Evolutionary conservation across 2,329 filamentous ascomycete species (phyloP), one percentile per base, ranked within the genome.

Genomic region (Aspergillus quadricinctus): DNA sequence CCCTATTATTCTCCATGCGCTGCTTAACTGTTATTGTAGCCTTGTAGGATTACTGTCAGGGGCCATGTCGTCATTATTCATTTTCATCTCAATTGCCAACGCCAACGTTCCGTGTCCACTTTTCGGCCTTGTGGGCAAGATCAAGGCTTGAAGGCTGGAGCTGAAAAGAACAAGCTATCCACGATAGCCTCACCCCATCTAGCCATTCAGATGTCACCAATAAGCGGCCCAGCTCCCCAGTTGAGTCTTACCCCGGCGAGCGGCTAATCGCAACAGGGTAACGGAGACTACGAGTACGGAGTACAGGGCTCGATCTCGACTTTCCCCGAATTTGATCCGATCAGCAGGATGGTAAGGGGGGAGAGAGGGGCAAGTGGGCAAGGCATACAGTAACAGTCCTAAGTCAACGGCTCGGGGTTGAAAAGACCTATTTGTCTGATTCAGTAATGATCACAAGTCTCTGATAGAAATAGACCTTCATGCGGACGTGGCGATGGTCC

Each of bases 91-190:
- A 43, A 43, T 9, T 43, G n/a, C 8, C 40, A 43, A 11, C 3
- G 7, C 21, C n/a, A 43, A 19, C 8, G n/a, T 43, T 10, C n/a
- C n/a, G 17, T 19, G 40, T 43, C 40, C n/a, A 43, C 41, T 19
- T 21, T 23, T 23, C 14, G 31, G 41, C 41, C 19, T 11, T 23
- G n/a, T 10, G 52, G 51, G 57, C 51, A 46, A 49, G 48, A 59
- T 50, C 37, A 55, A 61, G 60, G 11, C 31, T 14, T 14, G 14
- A 11, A 35, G 11, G 58, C 56, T 58, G 58, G 60, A 62, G 56
- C 59, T 61, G 61, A 62, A 58, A 54, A 56, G 50, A 57, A 28
- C 52, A 46, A 46, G 43, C 43, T 27, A 46, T 21, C 11, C 43
- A 46, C 11, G n/a, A 46, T 46, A 46, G 43, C 43, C 43, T 46